A percentile compares a stretch with the other conserved stretches of the same genome.
These are phyloP conservation scores for Ustilago shanxiensis DNA, from an alignment of 1,284 basidiomycete species.

Conservation along the genomic window DNA sequence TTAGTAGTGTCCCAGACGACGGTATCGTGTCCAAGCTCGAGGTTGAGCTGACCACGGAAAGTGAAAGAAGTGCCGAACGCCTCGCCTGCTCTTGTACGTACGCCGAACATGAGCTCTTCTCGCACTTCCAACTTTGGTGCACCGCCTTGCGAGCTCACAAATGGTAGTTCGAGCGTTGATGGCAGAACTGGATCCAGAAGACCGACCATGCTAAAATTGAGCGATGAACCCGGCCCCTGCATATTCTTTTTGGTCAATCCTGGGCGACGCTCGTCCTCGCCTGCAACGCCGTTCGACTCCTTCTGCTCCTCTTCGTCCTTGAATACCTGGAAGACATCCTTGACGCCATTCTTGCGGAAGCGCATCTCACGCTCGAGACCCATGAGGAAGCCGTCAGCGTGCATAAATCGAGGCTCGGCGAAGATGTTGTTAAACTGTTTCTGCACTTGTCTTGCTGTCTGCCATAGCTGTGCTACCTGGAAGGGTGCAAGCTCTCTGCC, in stretches of 20 bases:
- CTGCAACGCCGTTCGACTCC: constrained; percentile 9
- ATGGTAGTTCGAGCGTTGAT: constrained; percentile 14
- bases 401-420: constrained; percentile 41
- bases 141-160: background rate
- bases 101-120: constrained; percentile 39
- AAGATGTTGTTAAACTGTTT: constrained; percentile 41
- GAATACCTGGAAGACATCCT: constrained; percentile 41
- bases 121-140: constrained; percentile 17
- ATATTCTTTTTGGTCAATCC: constrained; percentile 52
- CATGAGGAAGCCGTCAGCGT: constrained; percentile 42
- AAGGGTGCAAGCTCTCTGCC: constrained; percentile 4
- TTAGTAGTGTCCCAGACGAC: constrained; percentile 45
- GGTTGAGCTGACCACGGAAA: constrained; percentile 38
- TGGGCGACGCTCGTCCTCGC: constrained; percentile 44
- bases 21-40: constrained; percentile 44
- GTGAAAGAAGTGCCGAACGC: constrained; percentile 52
- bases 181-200: constrained; percentile 33
- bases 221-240: constrained; percentile 51
- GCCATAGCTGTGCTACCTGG: constrained; percentile 39
- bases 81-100: constrained; percentile 41
- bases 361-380: constrained; percentile 43
- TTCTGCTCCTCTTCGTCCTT: constrained; percentile 26
- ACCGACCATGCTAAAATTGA: constrained; percentile 55
- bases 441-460: constrained; percentile 45
- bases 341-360: constrained; percentile 46